A percentile compares a stretch with the other conserved stretches of the same genome.
Evolutionary conservation across 208 protist species (phyloP).

Genomic region (Tritrichomonas musculus): DNA sequence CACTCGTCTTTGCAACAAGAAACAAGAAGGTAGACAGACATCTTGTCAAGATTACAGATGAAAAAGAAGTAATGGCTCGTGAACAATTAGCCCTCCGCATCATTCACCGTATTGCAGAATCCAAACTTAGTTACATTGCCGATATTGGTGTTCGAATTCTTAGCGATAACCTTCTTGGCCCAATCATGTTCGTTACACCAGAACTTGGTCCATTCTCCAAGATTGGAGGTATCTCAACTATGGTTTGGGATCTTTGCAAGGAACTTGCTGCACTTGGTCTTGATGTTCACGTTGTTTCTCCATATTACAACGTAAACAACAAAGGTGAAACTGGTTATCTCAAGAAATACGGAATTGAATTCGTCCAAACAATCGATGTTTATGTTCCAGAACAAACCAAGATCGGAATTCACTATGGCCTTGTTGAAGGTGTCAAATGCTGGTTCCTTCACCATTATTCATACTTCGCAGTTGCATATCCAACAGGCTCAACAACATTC

Average conservation of each 20-base stretch:
- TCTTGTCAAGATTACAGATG: too few relatives aligned
- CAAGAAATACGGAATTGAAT: background rate
- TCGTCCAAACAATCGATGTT: background rate
- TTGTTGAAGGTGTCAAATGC: background rate
- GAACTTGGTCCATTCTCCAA: conserved; percentile 22
- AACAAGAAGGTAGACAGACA: too few relatives aligned
- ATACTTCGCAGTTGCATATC: conserved; percentile 15
- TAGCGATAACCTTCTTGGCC: background rate
- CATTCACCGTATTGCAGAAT: too few relatives aligned
- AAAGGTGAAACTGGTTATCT: conserved; percentile 22
- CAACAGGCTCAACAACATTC: background rate
- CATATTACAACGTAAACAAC: conserved; percentile 1
- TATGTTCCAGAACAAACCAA: conserved; percentile 23
- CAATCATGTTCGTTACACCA: conserved; percentile 21
- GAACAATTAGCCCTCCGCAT: too few relatives aligned
- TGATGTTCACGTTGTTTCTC: background rate
- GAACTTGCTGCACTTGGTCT: background rate
- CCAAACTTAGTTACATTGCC: background rate
- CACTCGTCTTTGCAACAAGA: background rate
- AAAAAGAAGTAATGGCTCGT: too few relatives aligned
- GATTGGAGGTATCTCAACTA: conserved; percentile 9
- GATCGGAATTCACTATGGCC: conserved; percentile 14
- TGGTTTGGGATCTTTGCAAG: conserved; percentile 27
- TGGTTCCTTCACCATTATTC: conserved; percentile 29
- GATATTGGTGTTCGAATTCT: background rate